Evolutionary conservation across 192 early-diverging fungal species (phyloP).

Genomic region (Entomortierella lignicola): DNA sequence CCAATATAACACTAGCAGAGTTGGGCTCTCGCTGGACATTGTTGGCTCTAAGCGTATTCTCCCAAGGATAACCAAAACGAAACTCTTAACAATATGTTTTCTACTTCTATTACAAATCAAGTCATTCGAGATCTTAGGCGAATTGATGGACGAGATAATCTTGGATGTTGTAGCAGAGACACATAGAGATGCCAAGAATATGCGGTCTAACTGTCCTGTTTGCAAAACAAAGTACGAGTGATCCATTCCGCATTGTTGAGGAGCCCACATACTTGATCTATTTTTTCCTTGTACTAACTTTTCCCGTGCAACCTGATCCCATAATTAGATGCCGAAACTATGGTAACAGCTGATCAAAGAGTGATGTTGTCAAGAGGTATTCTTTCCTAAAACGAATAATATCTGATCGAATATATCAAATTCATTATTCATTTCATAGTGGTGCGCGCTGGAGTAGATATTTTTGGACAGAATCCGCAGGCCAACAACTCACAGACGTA

Average conservation of each 20-base stretch:
- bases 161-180: constrained; percentile 79
- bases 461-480: constrained; percentile 73
- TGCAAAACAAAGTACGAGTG: constrained; percentile 79
- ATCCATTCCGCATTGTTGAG: too few species aligned
- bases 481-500: constrained; percentile 69
- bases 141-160: constrained; percentile 79
- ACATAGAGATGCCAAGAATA: constrained; percentile 74
- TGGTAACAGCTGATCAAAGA: constrained; percentile 3
- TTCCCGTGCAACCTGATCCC: neutral
- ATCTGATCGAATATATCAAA: neutral
- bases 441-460: constrained; percentile 65
- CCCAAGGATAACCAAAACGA: neutral
- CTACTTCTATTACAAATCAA: constrained; percentile 19
- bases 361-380: too few species aligned
- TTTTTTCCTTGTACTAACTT: neutral
- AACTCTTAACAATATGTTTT: neutral
- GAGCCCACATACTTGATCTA: neutral
- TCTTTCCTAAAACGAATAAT: neutral
- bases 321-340: constrained; percentile 50
- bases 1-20: too few species aligned
- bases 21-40: too few species aligned
- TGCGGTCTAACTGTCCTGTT: constrained; percentile 71
- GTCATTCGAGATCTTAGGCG: constrained; percentile 71
- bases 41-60: neutral
- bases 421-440: constrained; percentile 31